Base-by-base conservation (phyloP, 192 early-diverging fungal species). In the Umbelopsis vinacea region DNA sequence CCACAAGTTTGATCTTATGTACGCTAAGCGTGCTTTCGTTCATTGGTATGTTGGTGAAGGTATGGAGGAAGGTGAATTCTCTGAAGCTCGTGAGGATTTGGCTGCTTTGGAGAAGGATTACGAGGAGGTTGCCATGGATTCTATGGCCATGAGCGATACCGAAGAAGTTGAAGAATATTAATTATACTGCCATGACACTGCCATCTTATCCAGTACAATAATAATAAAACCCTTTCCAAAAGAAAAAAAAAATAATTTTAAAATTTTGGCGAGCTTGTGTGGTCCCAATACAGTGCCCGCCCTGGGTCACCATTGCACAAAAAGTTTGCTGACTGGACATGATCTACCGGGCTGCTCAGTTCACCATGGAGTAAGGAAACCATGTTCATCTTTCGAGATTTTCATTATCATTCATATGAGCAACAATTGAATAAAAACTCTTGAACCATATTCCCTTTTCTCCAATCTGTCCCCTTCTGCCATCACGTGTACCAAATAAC, bases 91-190 rank as follows among this genome's bases (percentile, higher is more conserved):
- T 83, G 95, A 96, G 84, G 95, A 96, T 81, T 91, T 97, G 88
- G 95, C 95, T 80, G 95, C 95, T 57, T 93, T 97, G 74, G 95
- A 97, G 86, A 96, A 96, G 92, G 95, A 97, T 79, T 97, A 96
- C 84, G 95, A 97, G 81, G 95, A 97, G 84, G 94, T 97, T 72
- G 95, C 93, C 80, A 93, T 92, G 81, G 95, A 97, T 85, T 95
- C 93, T 54, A 86, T 90, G 66, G 93, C 89, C 77, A 92, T 90
- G 69, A 93, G 92, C 77, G 92, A 93, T 76, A 72, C 71, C 46
- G 91, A 93, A 76, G 91, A 88, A 67, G 80, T 57, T 55, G 78
- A 80, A 46, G 78, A 80, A 35, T 80, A 70, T 67, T 80, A 76
- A 77, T 37, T 38, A 63, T 10, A 29, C 26, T n/a, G 57, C 12